Base-by-base conservation (phyloP, 306 rosid genomes). In the Geum urbanum region DNA sequence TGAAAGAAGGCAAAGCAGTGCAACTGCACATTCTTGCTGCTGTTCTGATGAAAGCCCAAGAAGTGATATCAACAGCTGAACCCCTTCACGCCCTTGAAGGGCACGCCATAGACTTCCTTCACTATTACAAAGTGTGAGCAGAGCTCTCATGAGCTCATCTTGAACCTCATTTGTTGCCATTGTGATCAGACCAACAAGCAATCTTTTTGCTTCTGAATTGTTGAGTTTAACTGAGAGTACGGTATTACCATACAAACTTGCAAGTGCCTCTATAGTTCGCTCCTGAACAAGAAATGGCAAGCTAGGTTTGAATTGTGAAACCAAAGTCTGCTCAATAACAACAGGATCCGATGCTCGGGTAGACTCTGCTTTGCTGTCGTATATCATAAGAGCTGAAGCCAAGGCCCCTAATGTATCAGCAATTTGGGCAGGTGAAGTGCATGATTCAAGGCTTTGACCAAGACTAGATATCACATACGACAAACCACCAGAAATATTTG, bases 311-410 rank as follows among this genome's bases (percentile, higher is more conserved):
- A 94, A 86, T 82, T 88, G 98, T 69, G 81, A 75, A 80, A 94
- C 84, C 81, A 94, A 80, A 69, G 97, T 90, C 81, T 86, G 90
- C 78, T 94, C 98, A 54, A 90, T 86, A 65, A 70, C 76, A 27
- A 61, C 73, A 73, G 98, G 87, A 85, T 94, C 96, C 20, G 98
- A 88, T 69, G 97, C 89, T 80, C 89, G 84, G 22, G 90, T 81
- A 66, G 90, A 84, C 77, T 94, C 98, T 71, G 92, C 96, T 76
- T 83, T 84, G 78, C 78, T 80, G 81, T 94, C 97, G 70, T 94
- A 94, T 79, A 94, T 94, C 98, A 94, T 94, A 47, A 94, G 96
- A 84, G 98, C 97, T 9, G 98, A 94, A 71, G 98, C 98, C 71
- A 92, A 84, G 66, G 98, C 98, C 70, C 98, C 98, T 78, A 92